Base-by-base conservation (phyloP, 2,329 filamentous ascomycete species). In the Alternaria dauci region DNA sequence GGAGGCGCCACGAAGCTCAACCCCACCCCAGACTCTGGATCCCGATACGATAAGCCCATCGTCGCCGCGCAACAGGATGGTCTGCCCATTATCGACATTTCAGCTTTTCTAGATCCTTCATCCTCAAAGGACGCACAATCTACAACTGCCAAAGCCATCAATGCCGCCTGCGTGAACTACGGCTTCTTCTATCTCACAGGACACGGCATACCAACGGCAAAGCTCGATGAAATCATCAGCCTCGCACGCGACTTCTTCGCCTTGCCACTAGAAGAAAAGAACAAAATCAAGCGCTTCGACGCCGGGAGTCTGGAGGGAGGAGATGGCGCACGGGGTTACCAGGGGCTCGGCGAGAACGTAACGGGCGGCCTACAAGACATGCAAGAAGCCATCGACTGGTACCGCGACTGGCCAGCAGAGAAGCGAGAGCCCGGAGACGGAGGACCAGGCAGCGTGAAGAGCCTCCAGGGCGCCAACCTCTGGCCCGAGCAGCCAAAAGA, bases 171-270 rank as follows among this genome's bases (percentile, higher is more conserved):
- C 66, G 63, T 65, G 16, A 66, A 74, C 44, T 79, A 78, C 53
- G 80, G 80, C 55, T 82, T 81, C 70, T 80, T 82, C 68, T 81
- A 81, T 62, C 75, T 81, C 3, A 78, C 70, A 34, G 77, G 76
- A 5, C 80, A 82, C 63, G 80, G 78, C 12, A 79, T 82, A 20
- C 73, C 79, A 0, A 14, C 38, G 0, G 14, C 66, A 1, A 71
- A 53, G 6, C 69, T 77, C 5, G 65, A 74, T 20, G 26, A 67
- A 8, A 56, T 80, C 11, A 70, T 80, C 30, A 39, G 50, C 3
- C 70, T 79, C 3, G 75, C 77, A 0, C 72, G 76, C 4, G 46
- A 61, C 4, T 80, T 80, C 69, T 80, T 80, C 63, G 61, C 72
- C 1, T 59, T 71, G 0, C 69, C 74, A 0, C 30, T 70, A 0